Evolutionary conservation across 2,329 filamentous ascomycete genomes (phyloP), one percentile per base, ranked within the genome.

Genomic region (Celoporthe dispersa): DNA sequence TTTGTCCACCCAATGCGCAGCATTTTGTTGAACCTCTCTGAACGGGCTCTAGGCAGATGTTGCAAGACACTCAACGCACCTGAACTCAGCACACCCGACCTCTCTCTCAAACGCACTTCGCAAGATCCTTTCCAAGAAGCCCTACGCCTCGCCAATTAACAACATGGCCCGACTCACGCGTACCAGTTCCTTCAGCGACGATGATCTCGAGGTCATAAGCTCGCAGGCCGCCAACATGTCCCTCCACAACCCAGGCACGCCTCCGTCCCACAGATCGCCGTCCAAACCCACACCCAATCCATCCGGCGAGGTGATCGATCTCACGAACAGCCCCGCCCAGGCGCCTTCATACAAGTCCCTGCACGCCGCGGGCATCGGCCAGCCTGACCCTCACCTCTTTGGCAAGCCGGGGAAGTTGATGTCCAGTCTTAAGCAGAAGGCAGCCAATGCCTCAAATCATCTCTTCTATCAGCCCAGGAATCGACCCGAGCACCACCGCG

Each of bases 401-500:
- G 79, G 80, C 2, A 82, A 83, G 68, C 78, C 81, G 55, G 77
- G 77, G 64, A 83, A 83, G 75, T 80, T 84, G 74, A 77, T 83
- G 75, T 84, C 84, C 57, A 83, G 82, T 76, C 83, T 85, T 76
- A 86, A 88, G 75, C 84, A 87, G 75, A 86, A 86, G 77, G 86
- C 86, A 70, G 82, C 84, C 74, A 79, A 80, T 64, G 68, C 70
- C 61, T 68, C 70, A 37, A 55, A 65, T 14, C 66, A 61, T 14
- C 78, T 87, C 69, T 89, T 89, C 76, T 83, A 87, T 66, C 83
- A 85, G 73, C 84, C 84, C 62, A 86, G 82, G 76, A 85, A 80
- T 65, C 83, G 87, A 2, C 87, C 87, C 1, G 87, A 90, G 75
- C 86, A 87, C 73, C 87, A 90, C 75, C 82, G 85, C 59, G 84